These are phyloP conservation scores for Salix arbutifolia DNA, from an alignment of 345 rosid genomes.

Conservation along the genomic window DNA sequence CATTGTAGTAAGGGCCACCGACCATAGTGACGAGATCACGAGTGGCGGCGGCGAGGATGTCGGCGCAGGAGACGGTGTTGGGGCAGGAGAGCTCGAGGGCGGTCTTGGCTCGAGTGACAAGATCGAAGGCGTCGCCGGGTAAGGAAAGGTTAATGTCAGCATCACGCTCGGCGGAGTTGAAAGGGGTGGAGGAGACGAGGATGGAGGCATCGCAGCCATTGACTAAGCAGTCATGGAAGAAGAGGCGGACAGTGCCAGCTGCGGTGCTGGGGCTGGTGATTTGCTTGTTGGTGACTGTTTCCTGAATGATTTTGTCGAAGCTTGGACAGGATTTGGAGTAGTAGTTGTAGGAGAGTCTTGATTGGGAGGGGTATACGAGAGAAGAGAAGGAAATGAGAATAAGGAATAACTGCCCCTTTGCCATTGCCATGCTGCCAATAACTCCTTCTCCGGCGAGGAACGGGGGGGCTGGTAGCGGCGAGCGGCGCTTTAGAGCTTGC, in stretches of 20 bases:
- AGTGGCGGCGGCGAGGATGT: conserved; percentile 69
- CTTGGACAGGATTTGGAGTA: conserved; percentile 27
- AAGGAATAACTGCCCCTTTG: no score
- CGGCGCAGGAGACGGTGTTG: conserved; percentile 78
- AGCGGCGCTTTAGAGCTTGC: no score
- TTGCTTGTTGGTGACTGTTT: conserved; percentile 27
- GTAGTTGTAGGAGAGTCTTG: conserved; percentile 23
- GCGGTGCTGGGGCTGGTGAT: conserved; percentile 34
- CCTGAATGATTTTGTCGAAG: conserved; percentile 27
- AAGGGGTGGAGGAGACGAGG: conserved; percentile 28
- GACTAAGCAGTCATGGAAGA: conserved; percentile 31
- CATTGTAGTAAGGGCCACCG: conserved; percentile 56
- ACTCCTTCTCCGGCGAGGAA: no score
- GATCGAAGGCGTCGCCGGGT: conserved; percentile 33
- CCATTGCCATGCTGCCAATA: no score
- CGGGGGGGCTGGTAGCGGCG: no score
- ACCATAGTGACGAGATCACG: conserved; percentile 60
- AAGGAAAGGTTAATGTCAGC: conserved; percentile 35
- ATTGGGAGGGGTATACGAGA: conserved; percentile 5
- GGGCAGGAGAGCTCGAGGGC: conserved; percentile 89
- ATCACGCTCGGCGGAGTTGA: conserved; percentile 34
- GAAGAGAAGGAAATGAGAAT: neutral
- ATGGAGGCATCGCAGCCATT: conserved; percentile 33
- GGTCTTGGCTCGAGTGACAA: conserved; percentile 52
- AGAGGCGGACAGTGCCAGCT: conserved; percentile 31